These are phyloP conservation scores for Sophora flavescens DNA, from an alignment of 306 rosid species.

Conservation along the genomic window DNA sequence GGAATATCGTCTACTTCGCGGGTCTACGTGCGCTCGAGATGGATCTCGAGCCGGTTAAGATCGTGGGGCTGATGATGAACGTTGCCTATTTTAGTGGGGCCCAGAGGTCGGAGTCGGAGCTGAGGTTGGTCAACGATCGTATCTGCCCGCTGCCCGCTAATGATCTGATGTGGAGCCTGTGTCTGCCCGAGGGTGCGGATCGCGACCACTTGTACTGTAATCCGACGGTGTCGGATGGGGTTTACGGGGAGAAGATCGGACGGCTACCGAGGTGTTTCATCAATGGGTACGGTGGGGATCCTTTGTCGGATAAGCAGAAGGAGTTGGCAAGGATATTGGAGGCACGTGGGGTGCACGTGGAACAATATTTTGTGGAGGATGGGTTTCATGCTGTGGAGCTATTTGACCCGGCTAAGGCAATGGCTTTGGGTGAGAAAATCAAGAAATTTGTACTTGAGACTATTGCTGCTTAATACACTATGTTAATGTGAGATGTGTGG, in stretches of 20 bases:
- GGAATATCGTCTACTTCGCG: slow-evolving; percentile 65
- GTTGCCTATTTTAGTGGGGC: slow-evolving; percentile 65
- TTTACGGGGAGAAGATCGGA: slow-evolving; percentile 53
- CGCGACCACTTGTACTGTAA: slow-evolving; percentile 75
- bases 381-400: slow-evolving; percentile 79
- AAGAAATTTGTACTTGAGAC: slow-evolving; percentile 46
- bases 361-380: slow-evolving; percentile 43
- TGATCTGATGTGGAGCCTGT: slow-evolving; percentile 71
- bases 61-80: slow-evolving; percentile 63
- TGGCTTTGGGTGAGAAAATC: slow-evolving; percentile 22
- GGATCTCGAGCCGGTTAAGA: slow-evolving; percentile 54
- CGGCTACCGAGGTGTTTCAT: slow-evolving; percentile 63
- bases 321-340: slow-evolving; percentile 56
- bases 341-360: slow-evolving; percentile 65
- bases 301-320: slow-evolving; percentile 67
- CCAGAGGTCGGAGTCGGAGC: slow-evolving; percentile 62
- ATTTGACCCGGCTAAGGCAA: slow-evolving; percentile 54
- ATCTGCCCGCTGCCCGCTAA: slow-evolving; percentile 59
- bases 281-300: slow-evolving; percentile 71
- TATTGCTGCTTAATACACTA: not conserved
- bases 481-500: not conserved
- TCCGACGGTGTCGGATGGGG: slow-evolving; percentile 43
- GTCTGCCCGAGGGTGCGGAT: slow-evolving; percentile 64
- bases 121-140: slow-evolving; percentile 50
- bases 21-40: slow-evolving; percentile 58